phyloP scores from a whole-genome alignment of 345 rosid genomes.

The Aethionema arabicum region DNA sequence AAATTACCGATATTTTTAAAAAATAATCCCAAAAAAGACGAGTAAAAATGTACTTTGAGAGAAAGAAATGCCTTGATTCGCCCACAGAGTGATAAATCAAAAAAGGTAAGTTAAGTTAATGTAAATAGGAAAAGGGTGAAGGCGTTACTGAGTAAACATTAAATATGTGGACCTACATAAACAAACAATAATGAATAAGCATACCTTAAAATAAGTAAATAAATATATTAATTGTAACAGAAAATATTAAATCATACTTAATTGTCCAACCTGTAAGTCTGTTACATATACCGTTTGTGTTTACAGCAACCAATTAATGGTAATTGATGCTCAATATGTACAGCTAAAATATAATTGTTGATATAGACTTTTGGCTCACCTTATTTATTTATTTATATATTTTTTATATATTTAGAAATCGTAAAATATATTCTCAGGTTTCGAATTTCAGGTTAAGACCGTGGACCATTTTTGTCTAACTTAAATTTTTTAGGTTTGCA shows the following conservation, averaged over 20 bases:
- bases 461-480: too few relatives aligned
- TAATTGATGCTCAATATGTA: background rate
- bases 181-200: constrained; percentile 7
- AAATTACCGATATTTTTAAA: too few relatives aligned
- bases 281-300: background rate
- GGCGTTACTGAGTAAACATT: background rate
- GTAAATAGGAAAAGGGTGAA: constrained; percentile 1
- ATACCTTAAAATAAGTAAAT: background rate
- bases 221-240: constrained; percentile 2
- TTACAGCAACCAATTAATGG: constrained; percentile 1
- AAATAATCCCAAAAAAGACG: too few relatives aligned
- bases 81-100: too few relatives aligned
- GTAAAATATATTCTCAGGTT: too few relatives aligned
- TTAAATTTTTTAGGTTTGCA: too few relatives aligned
- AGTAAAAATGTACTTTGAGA: too few relatives aligned
- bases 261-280: constrained; percentile 6
- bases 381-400: background rate
- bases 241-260: background rate
- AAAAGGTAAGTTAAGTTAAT: too few relatives aligned
- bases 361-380: constrained; percentile 4
- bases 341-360: background rate
- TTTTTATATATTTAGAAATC: background rate
- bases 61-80: too few relatives aligned
- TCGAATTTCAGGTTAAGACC: too few relatives aligned
- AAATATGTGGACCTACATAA: constrained; percentile 1